Base-by-base conservation (phyloP, 2,329 filamentous ascomycete species). In the Incumbomyces lentus region DNA sequence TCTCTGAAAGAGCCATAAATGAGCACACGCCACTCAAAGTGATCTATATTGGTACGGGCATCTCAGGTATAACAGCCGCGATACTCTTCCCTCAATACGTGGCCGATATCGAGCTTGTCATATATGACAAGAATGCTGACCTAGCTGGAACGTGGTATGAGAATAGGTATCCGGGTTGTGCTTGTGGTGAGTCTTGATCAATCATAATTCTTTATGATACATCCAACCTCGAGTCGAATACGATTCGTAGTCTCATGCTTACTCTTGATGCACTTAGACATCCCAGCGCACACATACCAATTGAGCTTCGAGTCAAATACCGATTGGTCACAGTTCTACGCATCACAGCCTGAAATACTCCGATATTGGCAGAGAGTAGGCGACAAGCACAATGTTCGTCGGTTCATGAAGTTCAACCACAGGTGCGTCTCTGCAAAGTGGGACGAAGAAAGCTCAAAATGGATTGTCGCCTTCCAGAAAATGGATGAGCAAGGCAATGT, bases 221-320 rank as follows among this genome's bases (percentile, higher is more conserved):
- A 26, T n/a, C n/a, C n/a, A 26, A 26, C 8, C 5, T 26, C 22
- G 8, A 26, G 8, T 26, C 22, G 22, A 26, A 4, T 26, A 26
- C 22, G 8, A 26, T 8, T 26, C 22, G 8, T 26, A 26, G 8
- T 26, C 22, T 26, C 22, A 26, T 26, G 8, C 22, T 26, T 4
- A 26, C 22, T 26, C 22, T 26, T 26, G 4, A 4, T 26, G 22
- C 22, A n/a, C n/a, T 8, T 26, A 26, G 35, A 50, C 26, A 45
- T 45, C n/a, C 33, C 82, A 0, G 75, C 80, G 0, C 79, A 84
- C 59, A 31, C 38, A 14, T 35, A 55, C 48, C 52, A 53, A 39
- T 51, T 55, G 29, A 51, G 52, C 18, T 71, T 66, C 49, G 64
- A 66, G 12, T 65, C 66, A 1, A 69, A 69, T 30, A 64, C 64